Percentiles rank a stretch among this genome's conserved stretches.
Evolutionary conservation across 1,139 yeast species (phyloP).

Genomic region (Hanseniaspora gamundiae): DNA sequence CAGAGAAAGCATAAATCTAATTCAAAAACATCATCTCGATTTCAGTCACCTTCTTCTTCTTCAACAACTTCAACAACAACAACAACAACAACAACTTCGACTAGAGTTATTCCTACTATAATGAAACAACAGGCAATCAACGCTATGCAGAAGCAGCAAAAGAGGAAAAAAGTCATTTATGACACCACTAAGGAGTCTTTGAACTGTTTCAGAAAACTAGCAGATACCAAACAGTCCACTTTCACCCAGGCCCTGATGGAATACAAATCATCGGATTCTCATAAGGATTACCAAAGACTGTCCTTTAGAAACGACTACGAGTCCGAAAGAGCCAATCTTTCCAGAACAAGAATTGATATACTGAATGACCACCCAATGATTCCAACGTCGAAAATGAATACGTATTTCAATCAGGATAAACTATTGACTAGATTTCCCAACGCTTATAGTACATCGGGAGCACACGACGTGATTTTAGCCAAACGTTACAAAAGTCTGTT

Average conservation of each 20-base stretch:
- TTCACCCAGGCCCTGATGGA: neutral
- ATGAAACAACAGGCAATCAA: too few relatives aligned
- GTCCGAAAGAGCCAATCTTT: neutral
- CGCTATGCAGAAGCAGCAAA: too few relatives aligned
- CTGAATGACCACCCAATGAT: neutral
- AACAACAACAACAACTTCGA: neutral
- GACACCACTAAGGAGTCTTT: too few relatives aligned
- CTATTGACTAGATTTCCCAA: neutral
- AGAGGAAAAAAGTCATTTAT: too few relatives aligned
- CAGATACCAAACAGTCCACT: neutral
- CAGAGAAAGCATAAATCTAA: too few relatives aligned
- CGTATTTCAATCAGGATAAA: neutral
- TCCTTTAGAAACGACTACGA: neutral
- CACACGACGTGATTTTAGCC: too few relatives aligned
- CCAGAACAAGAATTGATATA: neutral
- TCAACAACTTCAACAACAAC: slow-evolving; percentile 2
- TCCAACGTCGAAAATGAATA: neutral
- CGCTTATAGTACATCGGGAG: too few relatives aligned
- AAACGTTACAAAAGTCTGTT: too few relatives aligned
- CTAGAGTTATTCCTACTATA: neutral
- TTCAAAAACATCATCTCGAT: too few relatives aligned
- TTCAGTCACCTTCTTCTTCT: too few relatives aligned
- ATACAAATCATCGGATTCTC: too few relatives aligned
- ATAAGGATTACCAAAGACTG: neutral
- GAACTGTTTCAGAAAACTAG: too few relatives aligned